phyloP scores from a whole-genome alignment of 1,284 basidiomycete genomes.

The Pseudomicrostroma phylloplanum region DNA sequence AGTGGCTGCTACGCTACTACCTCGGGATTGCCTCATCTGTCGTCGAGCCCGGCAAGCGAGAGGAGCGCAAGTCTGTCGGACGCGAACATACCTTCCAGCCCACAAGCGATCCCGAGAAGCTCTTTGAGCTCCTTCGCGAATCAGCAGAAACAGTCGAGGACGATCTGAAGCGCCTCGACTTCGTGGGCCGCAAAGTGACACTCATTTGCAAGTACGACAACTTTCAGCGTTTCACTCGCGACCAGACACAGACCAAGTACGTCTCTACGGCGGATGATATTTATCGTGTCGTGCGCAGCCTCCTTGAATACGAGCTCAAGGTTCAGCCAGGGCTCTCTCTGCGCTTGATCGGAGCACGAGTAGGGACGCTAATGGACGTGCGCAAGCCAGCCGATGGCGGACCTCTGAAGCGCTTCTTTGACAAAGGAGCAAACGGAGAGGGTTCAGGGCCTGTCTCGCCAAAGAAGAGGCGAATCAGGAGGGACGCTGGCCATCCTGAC shows the following conservation, averaged over 20 bases:
- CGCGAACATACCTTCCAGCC: conserved; percentile 47
- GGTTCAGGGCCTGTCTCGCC: background rate
- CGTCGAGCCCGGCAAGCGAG: conserved; percentile 37
- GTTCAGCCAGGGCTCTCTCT: conserved; percentile 22
- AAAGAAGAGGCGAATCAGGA: conserved; percentile 2
- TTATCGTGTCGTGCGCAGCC: conserved; percentile 23
- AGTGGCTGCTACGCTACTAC: conserved; percentile 38
- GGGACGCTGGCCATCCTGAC: background rate
- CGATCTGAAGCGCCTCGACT: conserved; percentile 35
- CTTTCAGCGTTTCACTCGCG: conserved; percentile 43
- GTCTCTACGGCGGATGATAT: conserved; percentile 33
- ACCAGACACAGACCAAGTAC: conserved; percentile 18
- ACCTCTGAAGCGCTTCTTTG: conserved; percentile 21
- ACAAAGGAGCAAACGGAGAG: conserved; percentile 6
- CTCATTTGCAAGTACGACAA: conserved; percentile 40
- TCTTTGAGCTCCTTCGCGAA: conserved; percentile 29
- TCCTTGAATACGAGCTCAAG: conserved; percentile 33
- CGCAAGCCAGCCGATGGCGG: conserved; percentile 18
- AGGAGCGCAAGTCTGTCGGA: conserved; percentile 43
- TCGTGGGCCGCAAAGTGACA: conserved; percentile 38
- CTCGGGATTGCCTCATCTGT: conserved; percentile 38
- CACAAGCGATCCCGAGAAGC: conserved; percentile 20
- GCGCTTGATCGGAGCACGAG: conserved; percentile 40
- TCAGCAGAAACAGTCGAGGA: conserved; percentile 35
- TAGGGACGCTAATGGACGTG: conserved; percentile 22